Conservation (phyloP, 2,329 filamentous ascomycete genomes). For the Nigrospora sphaerica region DNA sequence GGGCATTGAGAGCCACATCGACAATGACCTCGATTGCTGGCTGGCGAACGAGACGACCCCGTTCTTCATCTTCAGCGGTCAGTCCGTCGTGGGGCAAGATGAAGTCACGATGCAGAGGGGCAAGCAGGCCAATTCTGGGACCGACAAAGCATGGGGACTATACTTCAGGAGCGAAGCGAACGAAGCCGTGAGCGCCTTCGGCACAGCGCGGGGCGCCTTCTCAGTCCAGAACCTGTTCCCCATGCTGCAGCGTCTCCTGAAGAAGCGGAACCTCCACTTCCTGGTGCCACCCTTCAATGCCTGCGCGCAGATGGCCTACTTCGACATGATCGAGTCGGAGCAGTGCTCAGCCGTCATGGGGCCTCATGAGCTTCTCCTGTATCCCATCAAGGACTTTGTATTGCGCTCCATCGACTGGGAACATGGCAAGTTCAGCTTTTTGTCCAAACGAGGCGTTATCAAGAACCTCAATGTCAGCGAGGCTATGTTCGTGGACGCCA, state of each 20-base stretch:
- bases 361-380: slow-evolving; percentile 77
- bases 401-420: slow-evolving; percentile 64
- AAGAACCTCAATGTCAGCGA: slow-evolving; percentile 59
- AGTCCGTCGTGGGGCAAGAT: slow-evolving; percentile 71
- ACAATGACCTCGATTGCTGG: slow-evolving; percentile 69
- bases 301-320: slow-evolving; percentile 79
- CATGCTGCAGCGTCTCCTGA: slow-evolving; percentile 68
- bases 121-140: slow-evolving; percentile 60
- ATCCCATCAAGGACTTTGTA: slow-evolving; percentile 72
- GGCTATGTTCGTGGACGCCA: slow-evolving; percentile 73
- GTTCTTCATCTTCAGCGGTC: slow-evolving; percentile 87
- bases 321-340: slow-evolving; percentile 59
- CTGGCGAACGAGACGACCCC: slow-evolving; percentile 64
- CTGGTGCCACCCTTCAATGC: slow-evolving; percentile 83
- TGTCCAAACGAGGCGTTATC: slow-evolving; percentile 64
- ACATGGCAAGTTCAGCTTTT: slow-evolving; percentile 50
- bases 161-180: slow-evolving; percentile 78
- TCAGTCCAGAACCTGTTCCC: slow-evolving; percentile 66
- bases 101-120: slow-evolving; percentile 59
- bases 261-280: slow-evolving; percentile 63
- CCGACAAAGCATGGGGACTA: slow-evolving; percentile 75
- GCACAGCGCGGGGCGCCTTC: slow-evolving; percentile 64
- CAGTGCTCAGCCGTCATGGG: slow-evolving; percentile 75
- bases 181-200: slow-evolving; percentile 80
- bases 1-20: slow-evolving; percentile 67